phyloP scores from a whole-genome alignment of 208 protist genomes.

The Histomonas meleagridis region DNA sequence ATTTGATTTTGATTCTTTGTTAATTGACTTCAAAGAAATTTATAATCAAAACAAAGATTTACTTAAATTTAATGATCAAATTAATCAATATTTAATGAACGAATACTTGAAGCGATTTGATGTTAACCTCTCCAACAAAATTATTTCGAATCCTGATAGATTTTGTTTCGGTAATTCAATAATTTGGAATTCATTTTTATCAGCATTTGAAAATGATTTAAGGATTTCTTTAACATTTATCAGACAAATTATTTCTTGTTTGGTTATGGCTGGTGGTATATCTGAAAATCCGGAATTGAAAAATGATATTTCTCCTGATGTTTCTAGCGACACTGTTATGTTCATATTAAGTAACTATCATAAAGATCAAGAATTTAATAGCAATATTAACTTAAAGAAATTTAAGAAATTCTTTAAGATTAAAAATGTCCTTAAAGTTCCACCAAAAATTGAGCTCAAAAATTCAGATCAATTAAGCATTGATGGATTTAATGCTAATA shows the following conservation, averaged over 20 bases:
- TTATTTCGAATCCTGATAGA: neutral
- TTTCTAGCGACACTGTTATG: too few species aligned
- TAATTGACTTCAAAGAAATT: neutral
- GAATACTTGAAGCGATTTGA: neutral
- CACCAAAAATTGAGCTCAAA: too few species aligned
- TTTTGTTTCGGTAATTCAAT: neutral
- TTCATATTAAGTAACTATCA: too few species aligned
- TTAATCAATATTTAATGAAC: neutral
- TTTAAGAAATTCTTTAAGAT: too few species aligned
- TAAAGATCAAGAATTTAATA: too few species aligned
- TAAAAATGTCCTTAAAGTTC: too few species aligned
- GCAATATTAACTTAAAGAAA: too few species aligned
- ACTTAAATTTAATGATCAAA: neutral
- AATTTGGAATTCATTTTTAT: neutral
- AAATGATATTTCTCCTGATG: neutral
- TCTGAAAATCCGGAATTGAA: neutral
- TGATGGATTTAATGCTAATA: too few species aligned
- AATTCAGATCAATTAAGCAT: too few species aligned
- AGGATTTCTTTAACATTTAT: neutral
- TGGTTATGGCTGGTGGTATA: neutral
- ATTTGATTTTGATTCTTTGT: neutral
- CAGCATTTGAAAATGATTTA: neutral
- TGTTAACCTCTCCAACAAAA: neutral
- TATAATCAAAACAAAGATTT: neutral
- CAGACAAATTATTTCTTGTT: neutral